Conservation (phyloP, 2,329 filamentous ascomycete genomes). For the Eutypa lata region DNA sequence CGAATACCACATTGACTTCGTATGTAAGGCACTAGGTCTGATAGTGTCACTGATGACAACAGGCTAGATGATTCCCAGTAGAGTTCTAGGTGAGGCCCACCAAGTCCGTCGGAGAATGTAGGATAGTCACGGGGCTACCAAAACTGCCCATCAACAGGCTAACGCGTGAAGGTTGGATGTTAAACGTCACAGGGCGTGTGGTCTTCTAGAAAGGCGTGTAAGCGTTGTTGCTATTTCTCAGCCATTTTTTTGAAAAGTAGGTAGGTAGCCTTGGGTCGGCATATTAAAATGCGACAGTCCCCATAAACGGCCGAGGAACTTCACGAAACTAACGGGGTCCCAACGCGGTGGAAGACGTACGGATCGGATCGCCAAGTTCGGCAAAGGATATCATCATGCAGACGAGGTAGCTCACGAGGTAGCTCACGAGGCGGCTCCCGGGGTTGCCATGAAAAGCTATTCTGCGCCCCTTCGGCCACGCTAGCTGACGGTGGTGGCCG, state of each 20-base stretch:
- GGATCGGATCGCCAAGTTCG: slow-evolving; percentile 50
- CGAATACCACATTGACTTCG: too few species aligned
- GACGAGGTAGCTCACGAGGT: slow-evolving; percentile 39
- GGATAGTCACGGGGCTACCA: not conserved
- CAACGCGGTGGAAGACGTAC: slow-evolving; percentile 39
- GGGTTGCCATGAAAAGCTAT: slow-evolving; percentile 27
- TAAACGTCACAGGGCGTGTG: not conserved
- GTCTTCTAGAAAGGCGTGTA: not conserved
- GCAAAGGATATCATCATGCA: slow-evolving; percentile 46
- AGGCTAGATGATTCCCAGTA: too few species aligned
- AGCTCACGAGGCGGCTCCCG: slow-evolving; percentile 6
- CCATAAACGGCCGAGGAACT: too few species aligned
- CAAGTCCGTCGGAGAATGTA: not conserved
- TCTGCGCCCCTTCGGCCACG: not conserved
- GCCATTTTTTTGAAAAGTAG: not conserved
- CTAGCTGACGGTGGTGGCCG: slow-evolving; percentile 25
- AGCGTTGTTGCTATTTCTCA: not conserved
- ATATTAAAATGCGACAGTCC: too few species aligned
- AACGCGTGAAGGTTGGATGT: not conserved
- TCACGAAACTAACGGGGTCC: too few species aligned
- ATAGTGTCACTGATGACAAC: too few species aligned
- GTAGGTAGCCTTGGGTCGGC: too few species aligned
- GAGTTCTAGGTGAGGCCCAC: too few species aligned
- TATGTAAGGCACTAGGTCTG: too few species aligned
- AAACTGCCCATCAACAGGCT: not conserved